Evolutionary conservation across 495 filamentous ascomycete species (phyloP).

Genomic region (Staphylotrichum tortipilum): DNA sequence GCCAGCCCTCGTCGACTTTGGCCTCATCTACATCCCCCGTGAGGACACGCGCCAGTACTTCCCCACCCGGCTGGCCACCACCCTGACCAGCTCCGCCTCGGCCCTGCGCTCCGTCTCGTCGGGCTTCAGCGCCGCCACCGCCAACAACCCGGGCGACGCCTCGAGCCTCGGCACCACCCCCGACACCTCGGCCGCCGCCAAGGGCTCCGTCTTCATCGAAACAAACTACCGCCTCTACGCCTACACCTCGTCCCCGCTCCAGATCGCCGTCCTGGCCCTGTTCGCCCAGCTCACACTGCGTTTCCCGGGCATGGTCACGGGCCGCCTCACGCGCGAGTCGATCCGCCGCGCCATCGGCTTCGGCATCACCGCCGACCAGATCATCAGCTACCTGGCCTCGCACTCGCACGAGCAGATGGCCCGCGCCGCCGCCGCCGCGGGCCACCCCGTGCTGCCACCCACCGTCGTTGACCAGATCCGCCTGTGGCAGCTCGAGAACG

Average conservation of each 20-base stretch:
- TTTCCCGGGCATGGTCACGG: conserved; percentile 85
- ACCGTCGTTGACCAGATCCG: conserved; percentile 97
- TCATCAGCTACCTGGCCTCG: conserved; percentile 76
- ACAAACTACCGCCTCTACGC: conserved; percentile 99
- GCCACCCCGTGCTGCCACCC: conserved; percentile 68
- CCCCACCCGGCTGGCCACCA: conserved; percentile 89
- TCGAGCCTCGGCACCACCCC: conserved; percentile 26
- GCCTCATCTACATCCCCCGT: conserved; percentile 67
- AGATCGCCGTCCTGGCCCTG: conserved; percentile 87
- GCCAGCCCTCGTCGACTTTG: conserved; percentile 73
- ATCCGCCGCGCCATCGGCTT: conserved; percentile 76
- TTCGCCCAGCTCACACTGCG: conserved; percentile 79
- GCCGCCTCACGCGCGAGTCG: conserved; percentile 76
- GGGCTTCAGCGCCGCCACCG: conserved; percentile 40
- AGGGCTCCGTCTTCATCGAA: conserved; percentile 89
- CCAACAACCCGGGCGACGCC: conserved; percentile 39
- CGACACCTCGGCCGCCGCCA: conserved; percentile 17
- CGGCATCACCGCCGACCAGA: conserved; percentile 91
- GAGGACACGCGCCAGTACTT: conserved; percentile 62
- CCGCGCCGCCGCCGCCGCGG: conserved; percentile 47
- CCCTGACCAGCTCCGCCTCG: conserved; percentile 74
- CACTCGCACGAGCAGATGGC: conserved; percentile 92
- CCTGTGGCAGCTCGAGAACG: conserved; percentile 94
- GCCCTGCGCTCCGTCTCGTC: conserved; percentile 55
- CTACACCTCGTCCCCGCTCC: conserved; percentile 84